Percentiles rank a stretch among this genome's conserved stretches.
These are phyloP conservation scores for Linaria vulgaris DNA, from an alignment of 257 asterid genomes.

Conservation along the genomic window DNA sequence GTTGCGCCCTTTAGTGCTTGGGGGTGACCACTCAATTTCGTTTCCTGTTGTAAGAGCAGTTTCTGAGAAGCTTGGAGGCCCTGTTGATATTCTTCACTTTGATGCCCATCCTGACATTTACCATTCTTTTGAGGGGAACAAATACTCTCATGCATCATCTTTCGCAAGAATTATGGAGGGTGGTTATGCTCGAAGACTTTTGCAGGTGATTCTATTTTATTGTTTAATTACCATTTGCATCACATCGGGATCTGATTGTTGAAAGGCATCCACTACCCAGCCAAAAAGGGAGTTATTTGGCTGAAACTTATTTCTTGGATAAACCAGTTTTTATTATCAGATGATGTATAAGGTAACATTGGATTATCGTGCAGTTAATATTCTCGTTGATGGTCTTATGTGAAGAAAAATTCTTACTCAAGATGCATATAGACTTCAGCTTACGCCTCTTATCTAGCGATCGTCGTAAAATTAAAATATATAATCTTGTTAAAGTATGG, in stretches of 20 bases:
- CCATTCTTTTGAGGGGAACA: slow-evolving; percentile 88
- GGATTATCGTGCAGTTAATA: background rate
- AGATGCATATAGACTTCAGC: background rate
- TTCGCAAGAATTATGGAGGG: slow-evolving; percentile 99
- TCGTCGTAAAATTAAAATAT: too few relatives aligned
- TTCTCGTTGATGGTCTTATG: background rate
- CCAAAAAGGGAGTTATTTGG: too few relatives aligned
- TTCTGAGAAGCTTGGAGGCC: slow-evolving; percentile 98
- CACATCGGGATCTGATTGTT: background rate
- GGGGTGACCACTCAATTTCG: slow-evolving; percentile 98
- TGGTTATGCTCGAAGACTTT: slow-evolving; percentile 88
- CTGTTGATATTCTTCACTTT: slow-evolving; percentile 91
- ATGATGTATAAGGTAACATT: background rate
- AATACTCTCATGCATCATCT: slow-evolving; percentile 93
- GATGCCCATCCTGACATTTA: slow-evolving; percentile 99
- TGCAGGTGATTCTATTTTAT: slow-evolving; percentile 59
- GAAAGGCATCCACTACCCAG: background rate
- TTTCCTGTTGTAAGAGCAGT: slow-evolving; percentile 96
- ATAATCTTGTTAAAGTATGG: too few relatives aligned
- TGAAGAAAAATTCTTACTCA: background rate
- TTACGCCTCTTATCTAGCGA: too few relatives aligned
- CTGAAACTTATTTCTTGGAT: slow-evolving; percentile 10
- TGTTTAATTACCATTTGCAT: background rate
- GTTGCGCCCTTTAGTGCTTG: slow-evolving; percentile 88
- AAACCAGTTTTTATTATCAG: background rate